phyloP scores from a whole-genome alignment of 2,329 filamentous ascomycete species.

The Metarhizium sp. region DNA sequence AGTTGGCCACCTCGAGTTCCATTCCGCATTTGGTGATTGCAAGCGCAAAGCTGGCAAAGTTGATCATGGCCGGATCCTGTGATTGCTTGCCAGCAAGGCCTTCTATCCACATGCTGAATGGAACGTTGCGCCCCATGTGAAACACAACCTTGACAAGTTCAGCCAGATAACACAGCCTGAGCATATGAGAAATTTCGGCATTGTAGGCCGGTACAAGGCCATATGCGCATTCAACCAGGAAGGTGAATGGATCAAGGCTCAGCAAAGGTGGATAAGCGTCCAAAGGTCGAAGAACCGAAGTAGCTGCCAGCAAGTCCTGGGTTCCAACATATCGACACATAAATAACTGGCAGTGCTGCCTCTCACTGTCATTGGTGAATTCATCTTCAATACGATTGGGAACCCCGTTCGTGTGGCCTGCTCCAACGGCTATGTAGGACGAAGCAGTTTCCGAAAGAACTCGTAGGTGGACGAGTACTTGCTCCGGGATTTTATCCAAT shows the following conservation, averaged over 20 bases:
- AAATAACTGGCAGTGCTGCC: slow-evolving; percentile 71
- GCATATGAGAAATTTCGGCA: slow-evolving; percentile 67
- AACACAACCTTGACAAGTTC: slow-evolving; percentile 79
- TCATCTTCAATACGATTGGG: slow-evolving; percentile 53
- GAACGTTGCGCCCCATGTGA: slow-evolving; percentile 46
- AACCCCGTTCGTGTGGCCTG: slow-evolving; percentile 49
- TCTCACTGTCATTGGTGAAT: slow-evolving; percentile 56
- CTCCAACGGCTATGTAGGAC: slow-evolving; percentile 73
- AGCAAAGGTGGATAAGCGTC: slow-evolving; percentile 51
- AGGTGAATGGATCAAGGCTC: slow-evolving; percentile 63
- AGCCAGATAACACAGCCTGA: slow-evolving; percentile 80
- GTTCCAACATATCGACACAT: slow-evolving; percentile 44
- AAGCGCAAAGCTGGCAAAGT: slow-evolving; percentile 47
- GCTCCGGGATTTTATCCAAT: slow-evolving; percentile 74
- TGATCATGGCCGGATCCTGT: slow-evolving; percentile 38
- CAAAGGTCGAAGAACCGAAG: slow-evolving; percentile 20
- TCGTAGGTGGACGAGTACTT: slow-evolving; percentile 76
- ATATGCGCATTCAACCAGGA: slow-evolving; percentile 70
- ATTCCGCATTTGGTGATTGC: slow-evolving; percentile 35
- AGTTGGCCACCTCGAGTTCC: slow-evolving; percentile 26
- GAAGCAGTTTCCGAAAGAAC: slow-evolving; percentile 81
- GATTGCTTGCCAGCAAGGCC: slow-evolving; percentile 32
- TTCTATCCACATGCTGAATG: slow-evolving; percentile 38
- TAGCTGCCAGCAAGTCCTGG: slow-evolving; percentile 21
- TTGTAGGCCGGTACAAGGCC: slow-evolving; percentile 58